Conservation (phyloP, 148 eudicot species). For the Camellia sinensis region DNA sequence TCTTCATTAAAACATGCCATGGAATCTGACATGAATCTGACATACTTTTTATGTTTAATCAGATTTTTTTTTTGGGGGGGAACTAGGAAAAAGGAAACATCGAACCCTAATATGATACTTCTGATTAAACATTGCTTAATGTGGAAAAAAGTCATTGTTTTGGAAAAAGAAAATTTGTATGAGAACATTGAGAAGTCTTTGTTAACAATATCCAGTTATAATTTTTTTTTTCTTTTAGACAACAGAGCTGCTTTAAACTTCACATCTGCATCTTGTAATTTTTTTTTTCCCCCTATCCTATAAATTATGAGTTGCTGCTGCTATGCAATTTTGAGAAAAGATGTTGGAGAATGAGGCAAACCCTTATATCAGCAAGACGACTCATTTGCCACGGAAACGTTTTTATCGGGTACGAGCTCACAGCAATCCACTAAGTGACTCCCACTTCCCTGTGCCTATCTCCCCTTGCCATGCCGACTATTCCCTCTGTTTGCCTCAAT, state of each 20-base stretch:
- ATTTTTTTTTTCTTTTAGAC: not conserved
- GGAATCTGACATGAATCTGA: too few species aligned
- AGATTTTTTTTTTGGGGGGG: too few species aligned
- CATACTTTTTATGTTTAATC: too few species aligned
- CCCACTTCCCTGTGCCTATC: constrained; percentile 86
- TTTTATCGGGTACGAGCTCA: constrained; percentile 95
- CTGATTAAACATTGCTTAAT: too few species aligned
- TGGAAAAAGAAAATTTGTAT: too few species aligned
- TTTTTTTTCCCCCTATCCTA: too few species aligned
- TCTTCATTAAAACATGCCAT: too few species aligned
- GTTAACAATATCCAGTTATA: not conserved
- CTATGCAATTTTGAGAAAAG: not conserved
- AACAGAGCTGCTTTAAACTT: not conserved
- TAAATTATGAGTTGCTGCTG: constrained; percentile 5
- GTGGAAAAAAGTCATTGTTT: too few species aligned
- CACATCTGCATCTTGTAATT: too few species aligned
- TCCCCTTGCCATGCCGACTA: constrained; percentile 78
- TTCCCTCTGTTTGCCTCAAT: constrained; percentile 59
- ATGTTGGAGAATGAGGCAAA: constrained; percentile 57
- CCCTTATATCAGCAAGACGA: constrained; percentile 60
- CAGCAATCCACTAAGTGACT: constrained; percentile 91
- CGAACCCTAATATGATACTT: too few species aligned
- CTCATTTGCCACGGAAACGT: constrained; percentile 81
- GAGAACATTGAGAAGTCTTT: too few species aligned
- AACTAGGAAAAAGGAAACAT: too few species aligned